Evolutionary conservation across 352 stramenopile species (phyloP), one percentile per base, ranked within the genome.

Genomic region (Phytophthora macrochlamydospora): DNA sequence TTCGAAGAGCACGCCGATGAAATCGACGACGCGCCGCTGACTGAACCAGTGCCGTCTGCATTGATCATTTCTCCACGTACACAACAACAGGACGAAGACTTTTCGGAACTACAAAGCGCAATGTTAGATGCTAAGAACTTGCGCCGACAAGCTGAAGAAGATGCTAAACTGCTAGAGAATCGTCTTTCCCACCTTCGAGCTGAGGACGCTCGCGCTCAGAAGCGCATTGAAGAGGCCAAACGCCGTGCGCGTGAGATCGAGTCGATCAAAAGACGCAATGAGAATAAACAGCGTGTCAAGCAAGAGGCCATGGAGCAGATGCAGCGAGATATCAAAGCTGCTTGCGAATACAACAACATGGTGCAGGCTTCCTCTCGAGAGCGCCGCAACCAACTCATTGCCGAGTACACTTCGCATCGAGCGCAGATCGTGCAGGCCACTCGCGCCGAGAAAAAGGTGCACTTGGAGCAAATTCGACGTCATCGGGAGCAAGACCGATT

Each of bases 191-290:
- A 92, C 52, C 62, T 93, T 12, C 78, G 78, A 0, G 67, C 76
- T 3, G 83, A 92, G 45, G 85, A 93, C 18, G 73, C 63, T 28
- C 71, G 70, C 1, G 79, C 83, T 0, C 77, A 89, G 51, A 83
- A 81, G 45, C 76, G 85, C 1, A 91, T 92, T n/a, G 82, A 90
- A 37, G 85, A 90, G 24, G 82, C 82, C 3, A 89, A 89, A 24
- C 69, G 76, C 11, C 78, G 86, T 32, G 80, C 81, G 2, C 56
- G 68, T 0, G 82, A 94, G 59, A 90, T 92, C 42, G 73, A 89
- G 45, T 45, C 54, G 4, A 66, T 89, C 38, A 90, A 90, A 64
- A 79, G 79, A 38, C 79, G 80, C 31, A 93, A 92, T 55, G 65
- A 73, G 24, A 73, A 83, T 45, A 68, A 74, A 49, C 77, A 81